Base-by-base conservation (phyloP, 805 yeast genomes). In the Komagataella populi region DNA sequence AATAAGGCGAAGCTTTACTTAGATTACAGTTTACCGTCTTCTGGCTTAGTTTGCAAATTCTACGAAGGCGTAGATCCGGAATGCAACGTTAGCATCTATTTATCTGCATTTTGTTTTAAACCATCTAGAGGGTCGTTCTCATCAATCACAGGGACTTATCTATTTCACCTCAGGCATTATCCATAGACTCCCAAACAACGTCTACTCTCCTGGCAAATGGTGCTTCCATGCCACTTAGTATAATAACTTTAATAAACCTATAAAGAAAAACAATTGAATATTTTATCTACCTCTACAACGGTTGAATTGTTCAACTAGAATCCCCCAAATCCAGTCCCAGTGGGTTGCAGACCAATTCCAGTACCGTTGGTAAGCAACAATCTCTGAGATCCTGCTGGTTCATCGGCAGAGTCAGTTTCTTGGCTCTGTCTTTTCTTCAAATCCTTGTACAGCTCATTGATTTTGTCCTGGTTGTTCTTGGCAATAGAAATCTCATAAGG, bases 401-500 rank as follows among this genome's bases (percentile, higher is more conserved):
- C 77, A 49, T 74, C 78, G 44, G 76, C 78, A 6, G 69, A 73
- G 14, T 63, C 59, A 52, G 69, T 70, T 57, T 77, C 83, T 53
- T 79, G 74, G 48, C 77, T 78, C 60, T 79, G 80, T 68, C 93
- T 81, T 57, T 72, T 81, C 63, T 82, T 80, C 65, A 87, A 75
- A 60, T 87, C 93, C 51, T 73, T 72, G 57, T 84, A 74, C 50
- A 90, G 72, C 64, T 76, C 84, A 57, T 78, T 71, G 55, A 89
- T 66, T 55, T 77, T 74, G 58, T 75, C 79, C 58, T 78, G 78
- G 68, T 86, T 89, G 68, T 91, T 97, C 59, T 83, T 83, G 61
- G 83, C 80, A 56, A 85, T 71, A 46, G 95, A 84, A 63, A 93
- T 88, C 66, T 81, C 84, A 69, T 89, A 93, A 51, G 99, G 99